Base-by-base conservation (phyloP, 192 early-diverging fungal species). In the Backusella australiensis region DNA sequence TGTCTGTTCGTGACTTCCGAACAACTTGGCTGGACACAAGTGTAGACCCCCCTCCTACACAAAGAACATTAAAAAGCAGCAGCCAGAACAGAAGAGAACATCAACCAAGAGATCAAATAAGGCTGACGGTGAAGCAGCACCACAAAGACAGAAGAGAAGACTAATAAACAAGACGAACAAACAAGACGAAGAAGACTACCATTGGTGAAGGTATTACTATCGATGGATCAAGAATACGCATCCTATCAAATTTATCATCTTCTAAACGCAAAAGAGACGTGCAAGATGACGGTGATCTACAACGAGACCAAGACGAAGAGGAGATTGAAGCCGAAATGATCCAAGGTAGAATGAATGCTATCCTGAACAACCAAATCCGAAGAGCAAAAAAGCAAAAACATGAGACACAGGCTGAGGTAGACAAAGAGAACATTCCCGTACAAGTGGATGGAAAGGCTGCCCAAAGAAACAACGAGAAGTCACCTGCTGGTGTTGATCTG, bases 41-140 rank as follows among this genome's bases (percentile, higher is more conserved):
- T 1, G 85, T 85, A n/a, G 94, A 98, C 69, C 97, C 97, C 5
- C 97, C 97, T 3, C 96, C 1, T 99, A 94, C 73, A 82, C 83
- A 17, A 87, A 84, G 32, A 86, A 35, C 23, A 19, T 69, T 70
- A 75, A 79, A 34, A 72, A 49, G 23, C 23, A 66, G 3, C 53
- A 26, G 11, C 11, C 7, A 32, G 34, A 66, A 3, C 53, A 59
- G 9, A 26, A 6, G 26, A 59, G 21, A 26, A 11, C 7, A 26
- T 6, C 9, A 29, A 11, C 12, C 11, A 59, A 59, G 26, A 7
- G 53, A 59, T 1, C 8, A 1, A 21, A 53, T 11, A 21, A n/a
- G 1, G 53, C 2, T 59, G 7, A 11, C 38, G 38, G 5, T 6
- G 8, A 2, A 1, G 38, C 1, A 29, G 23, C 23, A 29, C 19